A percentile compares a stretch with the other conserved stretches of the same genome.
These are phyloP conservation scores for Pterocarpus santalinus DNA, from an alignment of 306 rosid genomes.

Conservation along the genomic window DNA sequence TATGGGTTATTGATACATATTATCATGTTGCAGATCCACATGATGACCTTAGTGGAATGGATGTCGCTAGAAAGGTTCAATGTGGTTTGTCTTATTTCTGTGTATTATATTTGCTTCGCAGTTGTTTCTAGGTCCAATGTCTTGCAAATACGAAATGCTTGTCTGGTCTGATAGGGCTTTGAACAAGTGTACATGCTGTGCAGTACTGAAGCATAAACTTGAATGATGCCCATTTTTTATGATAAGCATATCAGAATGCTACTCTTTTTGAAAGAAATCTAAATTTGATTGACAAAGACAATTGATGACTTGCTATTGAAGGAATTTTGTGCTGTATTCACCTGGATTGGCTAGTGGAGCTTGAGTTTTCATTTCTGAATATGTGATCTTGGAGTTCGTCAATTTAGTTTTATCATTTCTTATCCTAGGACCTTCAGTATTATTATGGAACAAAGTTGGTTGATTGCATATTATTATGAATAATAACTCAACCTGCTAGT, in stretches of 20 bases:
- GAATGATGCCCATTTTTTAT: background rate
- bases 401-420: conserved; percentile 32
- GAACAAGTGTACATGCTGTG: background rate
- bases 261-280: background rate
- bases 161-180: background rate
- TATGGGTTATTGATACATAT: conserved; percentile 28
- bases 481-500: conserved; percentile 19
- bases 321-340: background rate
- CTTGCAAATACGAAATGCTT: background rate
- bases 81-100: conserved; percentile 39
- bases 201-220: conserved; percentile 5
- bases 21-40: conserved; percentile 87
- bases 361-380: conserved; percentile 12
- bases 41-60: conserved; percentile 96
- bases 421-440: conserved; percentile 2
- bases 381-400: conserved; percentile 7
- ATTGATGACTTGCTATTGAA: background rate
- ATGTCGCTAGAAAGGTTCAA: conserved; percentile 96
- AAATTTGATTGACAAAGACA: conserved; percentile 16
- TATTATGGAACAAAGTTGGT: conserved; percentile 6
- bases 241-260: background rate
- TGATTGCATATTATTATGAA: conserved; percentile 28
- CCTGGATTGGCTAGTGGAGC: conserved; percentile 1
- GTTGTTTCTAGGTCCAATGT: conserved; percentile 29
- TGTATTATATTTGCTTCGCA: conserved; percentile 22